Percentiles rank a stretch among this genome's conserved stretches.
Conservation (phyloP, 768 basidiomycete species). For the Coprinopsis cinerea region DNA sequence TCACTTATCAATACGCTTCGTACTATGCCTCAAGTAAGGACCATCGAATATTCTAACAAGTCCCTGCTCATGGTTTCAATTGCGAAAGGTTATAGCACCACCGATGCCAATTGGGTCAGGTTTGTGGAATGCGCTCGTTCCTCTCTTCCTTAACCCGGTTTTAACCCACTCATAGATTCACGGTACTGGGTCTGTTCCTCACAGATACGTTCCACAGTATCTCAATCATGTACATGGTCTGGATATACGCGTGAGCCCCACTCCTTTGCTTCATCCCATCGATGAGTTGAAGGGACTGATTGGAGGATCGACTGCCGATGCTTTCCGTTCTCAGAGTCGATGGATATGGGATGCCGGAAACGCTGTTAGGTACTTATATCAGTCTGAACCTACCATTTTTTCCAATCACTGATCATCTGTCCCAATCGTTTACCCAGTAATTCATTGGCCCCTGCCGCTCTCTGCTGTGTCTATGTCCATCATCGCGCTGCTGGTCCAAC, state of each 20-base stretch:
- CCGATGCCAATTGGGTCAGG: neutral
- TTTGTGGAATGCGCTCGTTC: neutral
- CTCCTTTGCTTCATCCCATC: neutral
- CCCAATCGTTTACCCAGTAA: constrained; percentile 1
- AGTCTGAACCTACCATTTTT: neutral
- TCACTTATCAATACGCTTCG: constrained; percentile 3
- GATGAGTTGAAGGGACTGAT: neutral
- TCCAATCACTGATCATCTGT: neutral
- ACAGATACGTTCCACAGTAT: constrained; percentile 9
- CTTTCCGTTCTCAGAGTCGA: neutral
- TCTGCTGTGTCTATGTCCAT: constrained; percentile 7
- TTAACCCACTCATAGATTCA: neutral
- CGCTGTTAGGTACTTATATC: constrained; percentile 4
- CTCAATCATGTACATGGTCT: constrained; percentile 8
- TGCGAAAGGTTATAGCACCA: neutral
- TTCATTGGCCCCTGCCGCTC: constrained; percentile 7
- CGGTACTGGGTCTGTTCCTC: constrained; percentile 3
- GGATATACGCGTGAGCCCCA: constrained; percentile 9
- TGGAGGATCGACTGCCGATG: neutral
- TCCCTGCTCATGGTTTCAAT: neutral
- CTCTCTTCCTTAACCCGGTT: neutral
- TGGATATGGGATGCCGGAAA: neutral
- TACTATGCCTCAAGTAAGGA: constrained; percentile 5
- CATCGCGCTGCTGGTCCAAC: constrained; percentile 2
- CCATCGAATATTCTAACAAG: neutral